Base-by-base conservation (phyloP, 768 basidiomycete species). In the Lentinula detonsa region DNA sequence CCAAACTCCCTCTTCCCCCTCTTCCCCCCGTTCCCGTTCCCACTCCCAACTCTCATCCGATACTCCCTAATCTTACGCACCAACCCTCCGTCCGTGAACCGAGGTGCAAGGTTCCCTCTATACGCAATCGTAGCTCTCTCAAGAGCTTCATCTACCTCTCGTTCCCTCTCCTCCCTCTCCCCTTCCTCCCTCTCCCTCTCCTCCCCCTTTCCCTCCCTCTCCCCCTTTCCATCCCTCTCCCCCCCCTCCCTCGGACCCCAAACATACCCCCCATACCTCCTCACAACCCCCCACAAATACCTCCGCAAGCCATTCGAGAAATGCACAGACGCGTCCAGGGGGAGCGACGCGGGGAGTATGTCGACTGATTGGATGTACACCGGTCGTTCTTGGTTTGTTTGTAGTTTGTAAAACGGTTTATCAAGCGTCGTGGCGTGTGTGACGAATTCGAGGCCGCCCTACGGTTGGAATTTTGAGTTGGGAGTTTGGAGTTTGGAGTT, bases 401-500 rank as follows among this genome's bases (percentile, higher is more conserved):
- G 21, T 1, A 28, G 28, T 28, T 28, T 28, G 4, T 85, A 91
- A 70, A 85, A 86, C 0, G 95, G 95, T 4, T 82, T 74, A 9
- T 85, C 86, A 57, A 95, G 83, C 0, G 94, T 95, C 0, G 93
- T 89, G 6, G 87, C 72, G n/a, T 76, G 78, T 7, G 85, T 79
- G 52, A 95, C 76, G 71, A 96, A 95, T 72, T 95, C 85, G 28
- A 97, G 81, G 15, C 91, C 92, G 40, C 95, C 95, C 85, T 91
- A 21, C n/a, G n/a, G n/a, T 10, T 5, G 0, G 13, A 43, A 15
- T 23, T 23, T 23, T 23, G 21, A 21, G 21, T 21, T 21, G 23
- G 23, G 2, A 15, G 42, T 43, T 43, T 1, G 16, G 42, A 43
- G 13, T 43, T 13, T 1, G 42, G 42, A 43, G 16, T 43, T 13